phyloP scores from a whole-genome alignment of 495 filamentous ascomycete genomes.

The Extremus antarcticus region DNA sequence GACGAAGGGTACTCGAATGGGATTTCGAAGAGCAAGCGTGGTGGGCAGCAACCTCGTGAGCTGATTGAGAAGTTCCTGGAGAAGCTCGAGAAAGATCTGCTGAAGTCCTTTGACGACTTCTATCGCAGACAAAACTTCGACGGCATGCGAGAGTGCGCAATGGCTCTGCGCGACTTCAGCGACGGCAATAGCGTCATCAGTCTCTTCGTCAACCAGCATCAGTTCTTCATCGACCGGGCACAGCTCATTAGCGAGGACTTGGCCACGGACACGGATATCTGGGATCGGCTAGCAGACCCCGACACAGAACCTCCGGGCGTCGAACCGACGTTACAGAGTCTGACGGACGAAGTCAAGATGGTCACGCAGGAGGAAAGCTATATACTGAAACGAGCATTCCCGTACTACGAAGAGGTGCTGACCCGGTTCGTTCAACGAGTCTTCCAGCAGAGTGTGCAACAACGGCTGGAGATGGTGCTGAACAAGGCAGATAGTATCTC shows the following conservation, averaged over 20 bases:
- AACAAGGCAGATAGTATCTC: slow-evolving; percentile 87
- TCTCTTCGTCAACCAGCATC: slow-evolving; percentile 95
- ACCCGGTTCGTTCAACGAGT: slow-evolving; percentile 85
- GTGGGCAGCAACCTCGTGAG: slow-evolving; percentile 41
- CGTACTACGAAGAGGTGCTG: slow-evolving; percentile 89
- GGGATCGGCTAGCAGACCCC: slow-evolving; percentile 88
- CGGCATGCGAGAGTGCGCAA: slow-evolving; percentile 78
- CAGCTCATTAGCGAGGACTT: slow-evolving; percentile 88
- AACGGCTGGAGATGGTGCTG: slow-evolving; percentile 88
- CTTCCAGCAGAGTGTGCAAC: slow-evolving; percentile 96
- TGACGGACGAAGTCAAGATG: slow-evolving; percentile 86
- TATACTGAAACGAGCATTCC: slow-evolving; percentile 91
- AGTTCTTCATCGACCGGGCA: slow-evolving; percentile 93
- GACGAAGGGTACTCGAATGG: slow-evolving; percentile 22
- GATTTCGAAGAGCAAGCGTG: slow-evolving; percentile 1
- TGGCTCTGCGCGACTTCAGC: slow-evolving; percentile 90
- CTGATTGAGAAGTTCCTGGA: slow-evolving; percentile 96
- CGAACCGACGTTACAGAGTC: slow-evolving; percentile 80
- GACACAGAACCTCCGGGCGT: slow-evolving; percentile 83
- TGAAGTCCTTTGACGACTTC: slow-evolving; percentile 94
- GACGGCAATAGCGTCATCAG: slow-evolving; percentile 88
- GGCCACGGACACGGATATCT: slow-evolving; percentile 58
- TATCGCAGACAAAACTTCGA: slow-evolving; percentile 90
- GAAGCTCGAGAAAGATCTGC: slow-evolving; percentile 83
- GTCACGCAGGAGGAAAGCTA: slow-evolving; percentile 95